A percentile compares a stretch with the other conserved stretches of the same genome.
These are phyloP conservation scores for Diaporthe capsici DNA, from an alignment of 2,329 filamentous ascomycete genomes.

Conservation along the genomic window DNA sequence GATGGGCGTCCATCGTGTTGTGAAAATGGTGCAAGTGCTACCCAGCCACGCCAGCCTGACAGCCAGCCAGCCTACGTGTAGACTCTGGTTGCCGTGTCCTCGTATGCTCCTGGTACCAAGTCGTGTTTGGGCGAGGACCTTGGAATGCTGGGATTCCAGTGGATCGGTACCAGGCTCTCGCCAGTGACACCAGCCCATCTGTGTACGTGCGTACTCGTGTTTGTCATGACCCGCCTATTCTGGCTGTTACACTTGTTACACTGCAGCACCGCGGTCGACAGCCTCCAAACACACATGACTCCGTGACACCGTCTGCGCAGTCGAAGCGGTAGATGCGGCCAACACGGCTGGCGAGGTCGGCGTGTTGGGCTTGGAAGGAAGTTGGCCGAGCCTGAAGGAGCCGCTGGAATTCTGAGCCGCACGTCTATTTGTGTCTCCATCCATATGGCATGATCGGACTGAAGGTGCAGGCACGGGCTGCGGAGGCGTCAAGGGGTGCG, in stretches of 20 bases:
- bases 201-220: conserved; percentile 20
- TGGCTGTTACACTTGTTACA: neutral
- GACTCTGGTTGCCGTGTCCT: conserved; percentile 5
- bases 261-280: conserved; percentile 17
- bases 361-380: conserved; percentile 24
- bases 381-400: conserved; percentile 35
- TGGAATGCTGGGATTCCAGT: conserved; percentile 22
- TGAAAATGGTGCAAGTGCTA: conserved; percentile 2
- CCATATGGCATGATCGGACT: conserved; percentile 32
- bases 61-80: conserved; percentile 2
- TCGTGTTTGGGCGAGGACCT: neutral
- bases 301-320: neutral
- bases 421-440: conserved; percentile 35
- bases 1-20: neutral
- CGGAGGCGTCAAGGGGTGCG: conserved; percentile 8
- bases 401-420: conserved; percentile 16
- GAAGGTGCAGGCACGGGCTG: conserved; percentile 16
- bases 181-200: neutral
- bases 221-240: conserved; percentile 4
- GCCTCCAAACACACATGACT: neutral
- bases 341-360: neutral
- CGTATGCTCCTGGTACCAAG: conserved; percentile 19
- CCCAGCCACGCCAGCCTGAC: conserved; percentile 9
- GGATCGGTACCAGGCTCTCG: conserved; percentile 11
- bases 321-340: conserved; percentile 14